Evolutionary conservation across 1,284 basidiomycete genomes (phyloP).

Genomic region (Retiboletus flavoniger): DNA sequence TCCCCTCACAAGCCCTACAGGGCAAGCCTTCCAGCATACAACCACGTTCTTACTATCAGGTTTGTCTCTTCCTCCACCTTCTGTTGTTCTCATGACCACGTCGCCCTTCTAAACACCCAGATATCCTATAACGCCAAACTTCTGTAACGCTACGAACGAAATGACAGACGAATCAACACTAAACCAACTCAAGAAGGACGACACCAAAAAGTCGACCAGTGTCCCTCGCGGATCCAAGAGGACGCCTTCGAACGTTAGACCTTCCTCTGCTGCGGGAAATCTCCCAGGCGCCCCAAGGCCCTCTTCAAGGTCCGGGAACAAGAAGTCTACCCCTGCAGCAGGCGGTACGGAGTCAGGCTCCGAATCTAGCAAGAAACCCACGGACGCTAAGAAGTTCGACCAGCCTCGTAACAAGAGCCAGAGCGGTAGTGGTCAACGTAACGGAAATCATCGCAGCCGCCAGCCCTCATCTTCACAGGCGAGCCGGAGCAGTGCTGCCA

Average conservation of each 20-base stretch:
- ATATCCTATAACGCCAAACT: constrained; percentile 49
- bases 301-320: constrained; percentile 62
- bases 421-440: constrained; percentile 44
- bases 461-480: constrained; percentile 55
- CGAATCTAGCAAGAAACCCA: constrained; percentile 59
- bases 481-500: constrained; percentile 43
- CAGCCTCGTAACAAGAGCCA: constrained; percentile 54
- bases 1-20: constrained; percentile 80
- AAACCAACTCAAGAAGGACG: constrained; percentile 62
- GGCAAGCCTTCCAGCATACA: constrained; percentile 66
- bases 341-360: constrained; percentile 62
- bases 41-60: constrained; percentile 50
- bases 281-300: constrained; percentile 52
- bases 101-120: constrained; percentile 35
- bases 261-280: constrained; percentile 44
- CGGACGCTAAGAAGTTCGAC: constrained; percentile 57
- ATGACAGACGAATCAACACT: constrained; percentile 78
- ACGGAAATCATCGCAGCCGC: constrained; percentile 52
- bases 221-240: constrained; percentile 55
- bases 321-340: constrained; percentile 44
- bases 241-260: constrained; percentile 52
- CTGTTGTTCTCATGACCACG: constrained; percentile 6
- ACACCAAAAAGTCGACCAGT: constrained; percentile 55
- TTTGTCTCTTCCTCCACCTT: constrained; percentile 27
- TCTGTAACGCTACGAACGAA: constrained; percentile 68